Base-by-base conservation (phyloP, 257 asterid species). In the Capsicum chinense region DNA sequence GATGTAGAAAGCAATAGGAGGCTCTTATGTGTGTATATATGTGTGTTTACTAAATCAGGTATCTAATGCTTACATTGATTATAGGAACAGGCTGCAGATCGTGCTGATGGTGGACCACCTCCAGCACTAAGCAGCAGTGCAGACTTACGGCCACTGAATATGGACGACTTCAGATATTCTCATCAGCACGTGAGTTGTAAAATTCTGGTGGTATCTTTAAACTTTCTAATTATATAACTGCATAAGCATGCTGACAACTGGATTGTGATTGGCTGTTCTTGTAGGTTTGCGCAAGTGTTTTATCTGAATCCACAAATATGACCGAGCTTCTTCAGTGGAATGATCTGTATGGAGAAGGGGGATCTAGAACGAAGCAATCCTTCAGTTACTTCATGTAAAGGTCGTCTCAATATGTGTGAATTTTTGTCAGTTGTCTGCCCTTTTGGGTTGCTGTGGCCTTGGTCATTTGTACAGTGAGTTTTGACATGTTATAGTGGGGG, bases 281-380 rank as follows among this genome's bases (percentile, higher is more conserved):
- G 48, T 44, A 44, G 48, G 48, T 44, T 6, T 44, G 48, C 48
- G 48, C 95, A 47, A 93, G 98, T 37, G 98, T 94, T 68, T 91
- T 93, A 21, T 92, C 95, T 0, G 97, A 94, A 86, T 92, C 97
- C 0, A 66, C 81, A 85, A 92, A 94, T 89, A 92, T 92, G 95
- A 89, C 92, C 0, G 94, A 91, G 89, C 94, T 94, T 81, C 83
- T 87, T n/a, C 97, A 94, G 76, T 94, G 95, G 98, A 92, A 94
- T 79, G 98, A 94, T 21, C 88, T 94, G 10, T 94, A 94, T 10
- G 98, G 98, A 10, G 98, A 94, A 88, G 97, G 98, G 26, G 98
- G 95, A 63, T 92, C 93, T 0, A 90, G 97, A 79, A 87, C 87
- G 88, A 94, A 92, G 89, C 89, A 81, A 57, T 87, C 98, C 56